Evolutionary conservation across 2,329 filamentous ascomycete species (phyloP), one percentile per base, ranked within the genome.

Genomic region (Exophiala lecanii-corni): DNA sequence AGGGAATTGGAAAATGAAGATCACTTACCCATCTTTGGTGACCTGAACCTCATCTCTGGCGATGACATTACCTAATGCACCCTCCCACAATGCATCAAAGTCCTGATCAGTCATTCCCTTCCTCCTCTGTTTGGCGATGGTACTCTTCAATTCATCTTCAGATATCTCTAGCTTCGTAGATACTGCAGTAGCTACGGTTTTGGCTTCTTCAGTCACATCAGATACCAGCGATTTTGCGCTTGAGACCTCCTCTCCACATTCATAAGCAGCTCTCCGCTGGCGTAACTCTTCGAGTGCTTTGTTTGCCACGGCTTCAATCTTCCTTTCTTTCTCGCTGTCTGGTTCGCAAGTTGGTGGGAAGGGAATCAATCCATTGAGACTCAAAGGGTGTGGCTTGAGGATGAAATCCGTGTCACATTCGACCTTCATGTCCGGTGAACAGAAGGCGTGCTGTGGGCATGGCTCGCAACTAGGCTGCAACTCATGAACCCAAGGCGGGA

Each of bases 321-420:
- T 84, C 28, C 87, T 81, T 5, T 84, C 87, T 64, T 95, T 96
- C 58, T 94, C 88, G 48, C 89, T 89, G 63, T 98, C 94, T 0
- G 92, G 86, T 65, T 96, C 91, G 64, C 92, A 98, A 3, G 87
- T 89, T 1, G 94, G 91, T 4, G 89, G 81, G 6, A 98, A 69
- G 5, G 92, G 92, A 4, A 97, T 59, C 3, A 94, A 60, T 0
- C 92, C 89, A 36, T 82, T 81, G 0, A 96, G 62, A 0, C 89
- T 84, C 16, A 97, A 72, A 1, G 91, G 89, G 61, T 97, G 91
- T 1, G 81, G 78, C 58, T 85, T 84, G 26, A 92, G 73, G 35
- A 98, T 76, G 59, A 94, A 98, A 60, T 91, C 92, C 39, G 78
- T 75, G 55, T 96, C 89, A 64, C 92, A 98, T 18, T 78, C 76